These are phyloP conservation scores for Scleroderma citrinum DNA, from an alignment of 768 basidiomycete genomes.

Conservation along the genomic window DNA sequence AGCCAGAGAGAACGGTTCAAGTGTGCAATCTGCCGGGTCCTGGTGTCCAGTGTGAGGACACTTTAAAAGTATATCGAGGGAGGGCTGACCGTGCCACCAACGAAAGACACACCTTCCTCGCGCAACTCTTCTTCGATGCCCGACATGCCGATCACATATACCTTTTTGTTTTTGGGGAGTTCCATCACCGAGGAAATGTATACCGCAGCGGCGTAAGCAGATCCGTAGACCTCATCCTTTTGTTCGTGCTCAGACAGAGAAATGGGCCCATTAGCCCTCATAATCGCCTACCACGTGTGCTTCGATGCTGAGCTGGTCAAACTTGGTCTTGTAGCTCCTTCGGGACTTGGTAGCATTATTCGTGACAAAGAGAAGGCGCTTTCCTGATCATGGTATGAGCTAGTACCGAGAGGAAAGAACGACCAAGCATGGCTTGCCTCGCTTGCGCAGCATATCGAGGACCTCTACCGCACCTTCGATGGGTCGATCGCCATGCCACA, in stretches of 20 bases:
- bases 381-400: slow-evolving; percentile 35
- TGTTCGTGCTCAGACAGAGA: not conserved
- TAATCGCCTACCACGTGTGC: slow-evolving; percentile 64
- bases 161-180: slow-evolving; percentile 86
- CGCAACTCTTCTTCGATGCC: slow-evolving; percentile 91
- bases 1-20: slow-evolving; percentile 60
- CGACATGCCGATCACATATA: slow-evolving; percentile 89
- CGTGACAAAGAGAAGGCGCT: slow-evolving; percentile 89
- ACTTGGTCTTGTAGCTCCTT: slow-evolving; percentile 81
- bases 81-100: slow-evolving; percentile 76
- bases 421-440: slow-evolving; percentile 44
- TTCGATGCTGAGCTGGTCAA: slow-evolving; percentile 83
- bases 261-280: not conserved
- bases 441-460: slow-evolving; percentile 60
- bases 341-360: slow-evolving; percentile 97
- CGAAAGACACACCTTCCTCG: slow-evolving; percentile 74
- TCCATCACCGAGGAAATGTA: slow-evolving; percentile 87
- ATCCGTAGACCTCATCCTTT: slow-evolving; percentile 95
- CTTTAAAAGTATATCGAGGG: not conserved
- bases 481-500: slow-evolving; percentile 81
- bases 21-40: slow-evolving; percentile 81
- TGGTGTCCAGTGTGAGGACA: slow-evolving; percentile 25
- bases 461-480: slow-evolving; percentile 78
- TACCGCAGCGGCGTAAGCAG: slow-evolving; percentile 80
- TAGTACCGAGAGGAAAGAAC: not conserved